These are phyloP conservation scores for Glarea lozoyensis DNA, from an alignment of 495 filamentous ascomycete species.

Conservation along the genomic window DNA sequence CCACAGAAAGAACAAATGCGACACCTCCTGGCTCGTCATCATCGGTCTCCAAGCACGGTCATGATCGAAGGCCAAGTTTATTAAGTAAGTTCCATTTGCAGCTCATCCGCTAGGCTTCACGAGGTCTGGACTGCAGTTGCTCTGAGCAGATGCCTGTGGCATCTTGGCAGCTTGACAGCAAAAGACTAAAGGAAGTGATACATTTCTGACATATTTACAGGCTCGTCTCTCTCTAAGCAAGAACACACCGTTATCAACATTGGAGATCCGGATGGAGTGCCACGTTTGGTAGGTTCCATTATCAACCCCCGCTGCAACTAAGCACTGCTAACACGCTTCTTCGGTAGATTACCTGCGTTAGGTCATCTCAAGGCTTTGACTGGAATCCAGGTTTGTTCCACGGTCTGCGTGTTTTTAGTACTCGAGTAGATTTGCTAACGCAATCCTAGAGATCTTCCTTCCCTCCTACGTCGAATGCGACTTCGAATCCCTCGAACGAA, in stretches of 20 bases:
- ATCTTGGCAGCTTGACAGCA: neutral
- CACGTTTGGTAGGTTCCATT: constrained; percentile 45
- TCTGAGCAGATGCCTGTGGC: no score
- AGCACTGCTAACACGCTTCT: constrained; percentile 9
- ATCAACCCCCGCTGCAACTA: neutral
- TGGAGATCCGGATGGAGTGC: constrained; percentile 49
- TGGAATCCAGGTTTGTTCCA: constrained; percentile 54
- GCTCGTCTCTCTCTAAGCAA: constrained; percentile 51
- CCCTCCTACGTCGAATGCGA: constrained; percentile 48
- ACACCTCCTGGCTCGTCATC: constrained; percentile 7
- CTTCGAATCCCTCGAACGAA: constrained; percentile 52
- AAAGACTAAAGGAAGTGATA: neutral
- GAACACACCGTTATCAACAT: constrained; percentile 64
- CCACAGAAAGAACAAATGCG: neutral
- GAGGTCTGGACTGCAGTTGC: no score
- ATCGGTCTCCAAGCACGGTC: constrained; percentile 25
- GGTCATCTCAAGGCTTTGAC: constrained; percentile 58
- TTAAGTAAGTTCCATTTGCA: constrained; percentile 46
- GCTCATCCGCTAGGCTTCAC: neutral
- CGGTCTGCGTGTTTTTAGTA: no score
- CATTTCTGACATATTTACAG: constrained; percentile 27
- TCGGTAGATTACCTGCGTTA: constrained; percentile 62
- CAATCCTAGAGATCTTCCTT: constrained; percentile 40
- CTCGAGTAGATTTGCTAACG: no score
- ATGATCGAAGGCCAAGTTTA: constrained; percentile 43